Evolutionary conservation across 2,329 filamentous ascomycete species (phyloP).

Genomic region (Neofusicoccum parvum): DNA sequence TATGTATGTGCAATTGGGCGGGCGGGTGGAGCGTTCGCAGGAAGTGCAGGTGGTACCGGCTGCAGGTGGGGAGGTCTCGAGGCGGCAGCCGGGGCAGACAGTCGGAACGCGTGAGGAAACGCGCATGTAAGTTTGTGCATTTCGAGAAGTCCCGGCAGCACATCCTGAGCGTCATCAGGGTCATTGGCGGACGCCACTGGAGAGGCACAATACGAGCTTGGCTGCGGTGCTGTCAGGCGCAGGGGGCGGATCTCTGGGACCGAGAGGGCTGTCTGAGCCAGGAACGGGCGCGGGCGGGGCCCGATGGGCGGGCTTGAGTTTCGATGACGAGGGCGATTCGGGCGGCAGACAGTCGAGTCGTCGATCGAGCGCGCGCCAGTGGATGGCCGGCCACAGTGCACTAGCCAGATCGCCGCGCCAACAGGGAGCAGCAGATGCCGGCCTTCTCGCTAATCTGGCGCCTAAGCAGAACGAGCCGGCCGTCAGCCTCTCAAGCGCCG

Average conservation of each 20-base stretch:
- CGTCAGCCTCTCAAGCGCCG: not conserved
- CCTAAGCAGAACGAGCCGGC: not conserved
- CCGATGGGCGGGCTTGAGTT: not conserved
- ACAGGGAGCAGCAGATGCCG: not conserved
- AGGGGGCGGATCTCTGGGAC: constrained; percentile 6
- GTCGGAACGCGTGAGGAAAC: not conserved
- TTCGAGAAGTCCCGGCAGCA: not conserved
- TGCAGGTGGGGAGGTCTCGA: too few relatives aligned
- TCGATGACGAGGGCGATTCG: constrained; percentile 19
- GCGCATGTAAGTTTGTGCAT: constrained; percentile 3
- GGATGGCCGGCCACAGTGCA: not conserved
- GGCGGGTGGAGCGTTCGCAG: not conserved
- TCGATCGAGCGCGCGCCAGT: constrained; percentile 1
- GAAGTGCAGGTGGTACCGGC: not conserved
- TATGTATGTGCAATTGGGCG: not conserved
- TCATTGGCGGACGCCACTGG: not conserved
- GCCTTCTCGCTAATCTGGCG: constrained; percentile 9
- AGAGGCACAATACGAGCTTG: constrained; percentile 10
- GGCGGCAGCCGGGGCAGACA: not conserved
- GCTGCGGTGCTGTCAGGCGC: not conserved
- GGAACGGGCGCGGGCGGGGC: not conserved
- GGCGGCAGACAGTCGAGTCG: not conserved
- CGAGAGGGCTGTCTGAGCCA: not conserved
- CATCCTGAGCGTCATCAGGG: constrained; percentile 17
- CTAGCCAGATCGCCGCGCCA: not conserved